phyloP scores from a whole-genome alignment of 176 grass and related monocot genomes.

The Musa troglodytarum region DNA sequence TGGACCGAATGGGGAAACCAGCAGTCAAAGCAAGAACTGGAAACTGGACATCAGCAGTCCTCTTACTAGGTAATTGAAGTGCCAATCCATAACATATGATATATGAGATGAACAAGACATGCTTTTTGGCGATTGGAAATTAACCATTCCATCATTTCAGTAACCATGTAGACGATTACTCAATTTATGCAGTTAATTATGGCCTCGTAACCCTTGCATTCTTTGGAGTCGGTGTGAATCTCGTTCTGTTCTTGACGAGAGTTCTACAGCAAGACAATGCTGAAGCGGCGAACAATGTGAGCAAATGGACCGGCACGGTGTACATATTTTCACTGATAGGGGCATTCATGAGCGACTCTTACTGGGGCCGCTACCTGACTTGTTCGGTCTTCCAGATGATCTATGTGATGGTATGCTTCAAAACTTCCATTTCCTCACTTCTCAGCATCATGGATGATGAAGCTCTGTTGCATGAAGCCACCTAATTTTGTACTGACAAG shows the following conservation, averaged over 20 bases:
- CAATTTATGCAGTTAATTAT: constrained; percentile 53
- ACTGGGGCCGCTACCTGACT: constrained; percentile 82
- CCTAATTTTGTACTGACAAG: no score
- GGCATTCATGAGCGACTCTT: constrained; percentile 81
- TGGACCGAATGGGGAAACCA: constrained; percentile 51
- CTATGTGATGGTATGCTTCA: constrained; percentile 47
- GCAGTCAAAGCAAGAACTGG: constrained; percentile 50
- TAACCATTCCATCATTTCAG: no score
- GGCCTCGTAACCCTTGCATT: constrained; percentile 67
- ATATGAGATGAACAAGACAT: background rate
- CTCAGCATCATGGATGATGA: no score
- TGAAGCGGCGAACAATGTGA: constrained; percentile 68
- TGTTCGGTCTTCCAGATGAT: constrained; percentile 73
- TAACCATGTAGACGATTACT: no score
- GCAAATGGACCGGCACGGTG: constrained; percentile 83
- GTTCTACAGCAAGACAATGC: constrained; percentile 62
- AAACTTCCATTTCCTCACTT: no score
- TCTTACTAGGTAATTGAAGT: constrained; percentile 52
- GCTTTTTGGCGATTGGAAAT: background rate
- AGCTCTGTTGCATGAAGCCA: no score
- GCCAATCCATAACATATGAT: no score
- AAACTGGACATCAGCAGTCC: constrained; percentile 46
- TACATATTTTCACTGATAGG: constrained; percentile 87
- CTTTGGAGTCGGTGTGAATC: constrained; percentile 84
- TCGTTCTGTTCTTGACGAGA: constrained; percentile 69